A percentile compares a stretch with the other conserved stretches of the same genome.
phyloP scores from a whole-genome alignment of 441 rosid genomes.

The Gossypium gossypioides region DNA sequence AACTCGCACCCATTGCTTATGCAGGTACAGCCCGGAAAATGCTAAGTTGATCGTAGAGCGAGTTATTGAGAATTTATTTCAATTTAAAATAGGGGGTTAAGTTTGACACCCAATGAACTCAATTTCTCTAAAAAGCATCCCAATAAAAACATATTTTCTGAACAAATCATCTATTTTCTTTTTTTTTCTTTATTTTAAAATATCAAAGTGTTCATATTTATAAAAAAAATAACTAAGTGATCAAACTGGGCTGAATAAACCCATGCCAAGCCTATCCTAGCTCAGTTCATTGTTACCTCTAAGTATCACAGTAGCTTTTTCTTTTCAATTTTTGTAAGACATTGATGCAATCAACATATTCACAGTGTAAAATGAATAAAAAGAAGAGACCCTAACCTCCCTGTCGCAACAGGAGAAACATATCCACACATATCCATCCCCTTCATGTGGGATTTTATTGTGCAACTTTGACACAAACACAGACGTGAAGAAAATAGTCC shows the following conservation, averaged over 20 bases:
- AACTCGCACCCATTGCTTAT: too few relatives aligned
- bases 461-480: slow-evolving; percentile 39
- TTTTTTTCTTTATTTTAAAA: not conserved
- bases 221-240: not conserved
- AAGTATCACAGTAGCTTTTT: not conserved
- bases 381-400: not conserved
- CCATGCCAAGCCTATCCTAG: not conserved
- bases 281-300: not conserved
- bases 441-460: slow-evolving; percentile 19
- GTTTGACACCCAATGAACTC: too few relatives aligned
- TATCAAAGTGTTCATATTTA: not conserved
- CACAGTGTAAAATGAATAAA: not conserved
- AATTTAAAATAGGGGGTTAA: too few relatives aligned
- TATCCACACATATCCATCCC: not conserved
- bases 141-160: not conserved
- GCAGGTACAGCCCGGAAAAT: too few relatives aligned
- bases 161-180: not conserved
- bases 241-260: not conserved
- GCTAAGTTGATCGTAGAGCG: too few relatives aligned
- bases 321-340: not conserved
- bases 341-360: not conserved
- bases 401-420: not conserved
- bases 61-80: too few relatives aligned
- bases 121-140: not conserved
- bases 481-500: slow-evolving; percentile 72